Conservation (phyloP, 441 rosid species). For the Brassica balearica region DNA sequence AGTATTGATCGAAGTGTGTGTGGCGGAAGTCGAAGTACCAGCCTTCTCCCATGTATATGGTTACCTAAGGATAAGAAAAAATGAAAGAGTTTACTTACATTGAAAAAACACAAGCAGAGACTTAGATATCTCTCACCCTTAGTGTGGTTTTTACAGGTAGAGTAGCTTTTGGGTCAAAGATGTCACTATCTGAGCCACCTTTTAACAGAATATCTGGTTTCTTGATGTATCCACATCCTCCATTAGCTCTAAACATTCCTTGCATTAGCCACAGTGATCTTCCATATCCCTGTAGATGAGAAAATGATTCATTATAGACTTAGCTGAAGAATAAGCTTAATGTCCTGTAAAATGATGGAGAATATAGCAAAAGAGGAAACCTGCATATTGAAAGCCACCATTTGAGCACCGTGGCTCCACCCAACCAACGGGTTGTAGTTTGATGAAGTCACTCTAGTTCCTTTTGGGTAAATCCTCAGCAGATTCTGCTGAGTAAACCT, state of each 20-base stretch:
- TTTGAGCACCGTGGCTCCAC: conserved; percentile 98
- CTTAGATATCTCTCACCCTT: conserved; percentile 51
- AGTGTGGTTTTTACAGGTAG: conserved; percentile 54
- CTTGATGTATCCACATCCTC: conserved; percentile 68
- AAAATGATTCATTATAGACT: neutral
- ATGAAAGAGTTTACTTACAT: neutral
- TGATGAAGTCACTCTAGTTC: conserved; percentile 82
- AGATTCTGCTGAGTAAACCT: conserved; percentile 91
- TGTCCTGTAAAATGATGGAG: too few species aligned
- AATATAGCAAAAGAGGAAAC: conserved; percentile 48
- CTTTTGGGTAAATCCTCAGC: conserved; percentile 89
- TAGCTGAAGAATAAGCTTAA: conserved; percentile 3
- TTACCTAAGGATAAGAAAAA: conserved; percentile 46
- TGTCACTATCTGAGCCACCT: conserved; percentile 52
- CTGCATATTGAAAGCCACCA: conserved; percentile 99
- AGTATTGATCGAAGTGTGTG: conserved; percentile 63
- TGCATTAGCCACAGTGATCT: conserved; percentile 71
- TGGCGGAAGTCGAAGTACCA: conserved; percentile 65
- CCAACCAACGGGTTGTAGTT: conserved; percentile 89
- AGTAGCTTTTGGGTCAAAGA: conserved; percentile 68
- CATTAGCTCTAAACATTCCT: conserved; percentile 72
- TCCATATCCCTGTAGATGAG: conserved; percentile 57
- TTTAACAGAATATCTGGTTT: conserved; percentile 60
- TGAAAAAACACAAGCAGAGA: neutral
- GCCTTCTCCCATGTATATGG: conserved; percentile 65